These are phyloP conservation scores for Cocos nucifera DNA, from an alignment of 176 grass and related monocot species.

Conservation along the genomic window DNA sequence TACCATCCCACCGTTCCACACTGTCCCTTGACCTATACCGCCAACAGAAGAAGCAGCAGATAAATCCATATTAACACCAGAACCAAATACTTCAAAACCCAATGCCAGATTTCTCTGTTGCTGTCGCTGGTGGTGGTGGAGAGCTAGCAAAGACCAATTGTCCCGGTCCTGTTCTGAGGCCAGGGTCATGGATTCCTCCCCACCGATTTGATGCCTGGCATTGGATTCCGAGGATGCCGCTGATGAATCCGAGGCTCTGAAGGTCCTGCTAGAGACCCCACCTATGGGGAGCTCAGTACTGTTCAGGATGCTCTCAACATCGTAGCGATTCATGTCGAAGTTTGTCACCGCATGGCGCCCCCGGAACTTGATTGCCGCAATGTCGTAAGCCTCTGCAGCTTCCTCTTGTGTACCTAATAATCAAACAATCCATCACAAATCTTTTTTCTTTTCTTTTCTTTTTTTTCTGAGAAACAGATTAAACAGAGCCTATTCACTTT, in stretches of 20 bases:
- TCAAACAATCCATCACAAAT: not conserved
- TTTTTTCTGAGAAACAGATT: too few relatives aligned
- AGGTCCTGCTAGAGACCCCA: slow-evolving; percentile 1
- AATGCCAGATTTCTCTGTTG: slow-evolving; percentile 23
- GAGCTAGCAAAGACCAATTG: slow-evolving; percentile 55
- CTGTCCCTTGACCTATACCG: slow-evolving; percentile 14
- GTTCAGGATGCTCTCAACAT: slow-evolving; percentile 87
- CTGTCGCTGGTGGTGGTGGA: slow-evolving; percentile 60
- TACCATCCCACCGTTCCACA: slow-evolving; percentile 29
- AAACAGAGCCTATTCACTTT: too few relatives aligned
- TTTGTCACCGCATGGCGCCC: slow-evolving; percentile 86
- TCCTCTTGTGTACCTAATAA: slow-evolving; percentile 72
- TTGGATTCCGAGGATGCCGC: not conserved
- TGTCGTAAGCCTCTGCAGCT: slow-evolving; percentile 89
- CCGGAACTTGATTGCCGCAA: slow-evolving; percentile 87
- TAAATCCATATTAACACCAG: slow-evolving; percentile 76
- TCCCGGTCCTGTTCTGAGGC: slow-evolving; percentile 41
- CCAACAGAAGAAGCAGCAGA: slow-evolving; percentile 36
- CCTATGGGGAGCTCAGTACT: slow-evolving; percentile 59
- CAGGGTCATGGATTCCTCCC: not conserved
- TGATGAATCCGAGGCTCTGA: slow-evolving; percentile 24
- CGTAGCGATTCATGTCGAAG: slow-evolving; percentile 93
- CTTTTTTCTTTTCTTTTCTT: too few relatives aligned
- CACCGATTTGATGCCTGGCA: not conserved
- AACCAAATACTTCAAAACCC: slow-evolving; percentile 47